These are phyloP conservation scores for Cryptosporidium sp. DNA, from an alignment of 169 alveolate species.

Conservation along the genomic window DNA sequence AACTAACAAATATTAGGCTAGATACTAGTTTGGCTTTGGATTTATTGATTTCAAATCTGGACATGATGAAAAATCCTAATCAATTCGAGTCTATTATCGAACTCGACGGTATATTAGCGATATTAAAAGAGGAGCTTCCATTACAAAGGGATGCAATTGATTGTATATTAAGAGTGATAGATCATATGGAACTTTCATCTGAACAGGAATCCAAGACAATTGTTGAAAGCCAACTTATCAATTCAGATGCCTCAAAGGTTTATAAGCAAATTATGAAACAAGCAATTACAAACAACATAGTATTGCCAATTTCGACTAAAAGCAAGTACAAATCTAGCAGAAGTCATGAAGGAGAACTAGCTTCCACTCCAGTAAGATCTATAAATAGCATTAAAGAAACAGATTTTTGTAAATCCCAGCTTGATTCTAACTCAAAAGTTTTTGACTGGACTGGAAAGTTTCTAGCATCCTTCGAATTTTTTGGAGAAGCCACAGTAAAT, in stretches of 20 bases:
- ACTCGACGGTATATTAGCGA: not conserved
- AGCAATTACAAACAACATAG: conserved; percentile 35
- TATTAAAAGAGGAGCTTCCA: conserved; percentile 17
- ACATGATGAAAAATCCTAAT: not conserved
- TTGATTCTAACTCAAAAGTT: not conserved
- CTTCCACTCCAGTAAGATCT: not conserved
- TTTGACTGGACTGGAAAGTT: conserved; percentile 69
- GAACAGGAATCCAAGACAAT: too few species aligned
- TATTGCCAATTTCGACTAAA: conserved; percentile 37
- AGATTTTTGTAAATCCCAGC: not conserved
- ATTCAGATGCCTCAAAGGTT: not conserved
- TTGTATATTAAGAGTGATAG: conserved; percentile 48
- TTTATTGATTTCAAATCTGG: conserved; percentile 12
- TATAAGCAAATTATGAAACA: conserved; percentile 47
- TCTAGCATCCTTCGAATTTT: conserved; percentile 68
- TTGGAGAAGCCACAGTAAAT: conserved; percentile 58
- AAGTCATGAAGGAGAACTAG: not conserved
- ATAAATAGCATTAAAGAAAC: not conserved
- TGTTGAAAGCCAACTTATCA: not conserved
- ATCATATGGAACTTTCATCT: conserved; percentile 16
- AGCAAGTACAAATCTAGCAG: not conserved
- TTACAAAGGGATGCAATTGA: conserved; percentile 72
- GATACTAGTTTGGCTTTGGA: conserved; percentile 2
- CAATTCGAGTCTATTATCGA: not conserved
- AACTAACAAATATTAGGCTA: not conserved